Evolutionary conservation across 1,139 yeast genomes (phyloP), one percentile per base, ranked within the genome.

Genomic region (Suhomyces bribrorum): DNA sequence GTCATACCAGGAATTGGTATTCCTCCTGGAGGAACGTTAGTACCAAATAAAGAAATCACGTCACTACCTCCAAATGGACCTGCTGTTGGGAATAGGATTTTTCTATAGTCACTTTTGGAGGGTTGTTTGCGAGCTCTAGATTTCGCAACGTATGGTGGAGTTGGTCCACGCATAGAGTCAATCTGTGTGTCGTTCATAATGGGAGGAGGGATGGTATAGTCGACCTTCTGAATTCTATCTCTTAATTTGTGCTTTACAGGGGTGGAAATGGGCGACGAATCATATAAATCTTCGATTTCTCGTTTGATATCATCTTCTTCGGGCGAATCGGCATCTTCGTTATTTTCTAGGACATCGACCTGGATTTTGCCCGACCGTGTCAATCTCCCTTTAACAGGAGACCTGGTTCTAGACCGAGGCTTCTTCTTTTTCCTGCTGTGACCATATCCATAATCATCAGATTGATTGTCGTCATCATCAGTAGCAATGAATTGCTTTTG

Each of bases 11-110:
- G 70, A 26, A 69, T 50, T 1, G 75, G 73, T 12, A 69, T 65
- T 7, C 75, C 77, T 1, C 74, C 72, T 0, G 76, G 73, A 7
- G 83, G 81, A 2, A 79, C 69, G 49, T 81, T 80, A 37, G 77
- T 77, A 1, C 90, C 90, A 57, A 86, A 84, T 27, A 86, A 69
- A 0, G 95, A 81, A 2, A 81, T 73, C 1, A 84, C 87, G 56
- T 88, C 96, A 47, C 89, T 83, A 22, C 97, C 97, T 18, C 96
- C 96, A 68, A 92, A 92, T 2, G 97, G 96, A 1, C 97, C 96
- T n/a, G 89, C 87, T 0, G 96, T 88, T n/a, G 96, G 95, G 53
- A 84, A 87, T 32, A 88, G 64, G 30, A 92, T 74, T 53, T 86
- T 75, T 35, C 85, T 59, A 45, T 65, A 67, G 26, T 75, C 75